Base-by-base conservation (phyloP, 2,329 filamentous ascomycete species). In the Colletotrichum nymphaeae region DNA sequence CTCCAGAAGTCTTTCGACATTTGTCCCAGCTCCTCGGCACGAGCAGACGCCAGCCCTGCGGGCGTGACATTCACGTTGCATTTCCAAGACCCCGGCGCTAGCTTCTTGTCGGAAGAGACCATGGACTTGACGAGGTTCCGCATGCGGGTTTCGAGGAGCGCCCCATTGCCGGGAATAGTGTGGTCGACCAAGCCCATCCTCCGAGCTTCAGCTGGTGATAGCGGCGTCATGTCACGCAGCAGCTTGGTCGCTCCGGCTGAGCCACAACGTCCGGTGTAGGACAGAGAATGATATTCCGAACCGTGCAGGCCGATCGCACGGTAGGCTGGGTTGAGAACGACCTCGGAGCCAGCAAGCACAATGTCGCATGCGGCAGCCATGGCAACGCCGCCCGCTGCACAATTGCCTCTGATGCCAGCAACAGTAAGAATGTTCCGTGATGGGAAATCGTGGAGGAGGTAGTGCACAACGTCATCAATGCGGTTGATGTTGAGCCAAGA, bases 401-500 rank as follows among this genome's bases (percentile, higher is more conserved):
- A 83, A 62, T 85, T 85, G 22, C 84, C 84, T 24, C 84, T 77
- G 11, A 85, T 72, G 6, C 81, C 83, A 26, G 83, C 82, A 5
- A 85, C 75, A 5, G 83, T 85, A 35, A 80, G 75, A 66, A 85
- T 82, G 60, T 77, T 77, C 5, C 78, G 77, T 19, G 74, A 64
- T 1, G 83, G 81, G 37, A 85, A 81, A 16, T 83, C 81, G 32
- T 82, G 78, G 5, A 85, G 76, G 1, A 85, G 74, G 58, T 81
- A 79, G 59, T 84, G 77, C 1, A 84, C 80, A 16, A 84, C 80
- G 73, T 85, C 83, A 69, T 85, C 79, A 75, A 85, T 85, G 65
- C 82, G 81, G 72, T 85, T 85, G 80, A 85, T 85, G 76, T 84
- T 85, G 53, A 79, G 76, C 83, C 83, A 85, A 8, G 83, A 84